phyloP scores from a whole-genome alignment of 1,139 yeast species.

The Debaryomyces subglobosus region DNA sequence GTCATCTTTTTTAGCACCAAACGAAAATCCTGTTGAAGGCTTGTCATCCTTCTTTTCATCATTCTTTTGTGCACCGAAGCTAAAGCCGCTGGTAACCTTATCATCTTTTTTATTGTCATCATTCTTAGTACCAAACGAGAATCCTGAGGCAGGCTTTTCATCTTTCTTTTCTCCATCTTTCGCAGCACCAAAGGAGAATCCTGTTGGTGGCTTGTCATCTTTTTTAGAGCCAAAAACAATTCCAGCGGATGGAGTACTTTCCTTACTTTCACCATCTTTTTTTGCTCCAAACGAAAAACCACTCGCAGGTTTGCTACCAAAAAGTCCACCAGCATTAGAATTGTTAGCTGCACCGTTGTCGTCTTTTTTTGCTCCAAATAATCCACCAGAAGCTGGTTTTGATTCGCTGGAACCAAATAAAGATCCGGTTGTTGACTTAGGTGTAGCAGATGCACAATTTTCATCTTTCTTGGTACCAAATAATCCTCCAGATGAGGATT shows the following conservation, averaged over 20 bases:
- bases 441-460: conserved; percentile 13
- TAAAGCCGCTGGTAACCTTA: conserved; percentile 24
- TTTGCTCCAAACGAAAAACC: conserved; percentile 28
- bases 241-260: conserved; percentile 20
- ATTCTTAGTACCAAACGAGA: conserved; percentile 30
- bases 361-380: conserved; percentile 21
- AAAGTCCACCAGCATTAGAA: conserved; percentile 8
- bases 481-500: conserved; percentile 16
- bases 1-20: conserved; percentile 18
- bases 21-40: conserved; percentile 17
- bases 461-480: conserved; percentile 20
- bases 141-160: conserved; percentile 21
- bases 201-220: conserved; percentile 8
- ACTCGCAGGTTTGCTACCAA: conserved; percentile 17
- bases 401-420: conserved; percentile 10
- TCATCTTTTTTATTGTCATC: conserved; percentile 19
- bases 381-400: conserved; percentile 14
- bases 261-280: conserved; percentile 15
- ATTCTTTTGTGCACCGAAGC: conserved; percentile 28
- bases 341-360: conserved; percentile 7
- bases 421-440: conserved; percentile 16
- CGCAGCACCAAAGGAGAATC: conserved; percentile 21
- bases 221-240: conserved; percentile 30
- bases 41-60: conserved; percentile 21
- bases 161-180: conserved; percentile 22